These are phyloP conservation scores for Coniochaeta prunicola DNA, from an alignment of 2,329 filamentous ascomycete species.

Conservation along the genomic window DNA sequence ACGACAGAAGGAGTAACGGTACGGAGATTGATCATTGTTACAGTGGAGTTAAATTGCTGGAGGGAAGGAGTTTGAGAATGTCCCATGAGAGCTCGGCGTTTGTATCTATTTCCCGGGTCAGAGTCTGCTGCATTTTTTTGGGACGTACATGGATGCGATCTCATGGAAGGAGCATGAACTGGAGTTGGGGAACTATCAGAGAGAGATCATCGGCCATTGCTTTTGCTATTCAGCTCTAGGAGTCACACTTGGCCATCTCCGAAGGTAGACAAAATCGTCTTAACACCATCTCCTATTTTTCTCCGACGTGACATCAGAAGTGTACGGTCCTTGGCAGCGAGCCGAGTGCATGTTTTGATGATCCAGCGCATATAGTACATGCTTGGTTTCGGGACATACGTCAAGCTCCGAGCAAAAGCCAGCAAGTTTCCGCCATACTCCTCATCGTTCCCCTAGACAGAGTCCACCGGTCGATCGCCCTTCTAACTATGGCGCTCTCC, in stretches of 20 bases:
- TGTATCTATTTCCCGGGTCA: neutral
- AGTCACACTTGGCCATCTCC: neutral
- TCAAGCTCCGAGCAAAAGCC: neutral
- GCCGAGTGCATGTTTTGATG: neutral
- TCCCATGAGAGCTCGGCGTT: neutral
- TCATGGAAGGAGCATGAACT: neutral
- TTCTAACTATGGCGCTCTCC: no score
- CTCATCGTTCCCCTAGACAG: neutral
- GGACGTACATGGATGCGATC: neutral
- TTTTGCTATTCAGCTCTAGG: neutral
- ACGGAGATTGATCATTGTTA: neutral
- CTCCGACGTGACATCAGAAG: neutral
- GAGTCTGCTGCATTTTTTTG: neutral
- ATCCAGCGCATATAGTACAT: neutral
- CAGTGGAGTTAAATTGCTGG: neutral
- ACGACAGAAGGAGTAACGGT: neutral
- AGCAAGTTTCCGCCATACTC: neutral
- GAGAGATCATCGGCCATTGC: neutral
- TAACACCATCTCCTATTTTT: neutral
- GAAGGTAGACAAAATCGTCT: neutral
- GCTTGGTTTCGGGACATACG: neutral
- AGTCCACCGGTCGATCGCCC: no score
- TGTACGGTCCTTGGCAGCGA: neutral
- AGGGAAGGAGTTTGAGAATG: neutral
- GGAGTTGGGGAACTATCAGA: neutral